A percentile compares a stretch with the other conserved stretches of the same genome.
phyloP scores from a whole-genome alignment of 2,329 filamentous ascomycete genomes.

The Metarhizium sp. region DNA sequence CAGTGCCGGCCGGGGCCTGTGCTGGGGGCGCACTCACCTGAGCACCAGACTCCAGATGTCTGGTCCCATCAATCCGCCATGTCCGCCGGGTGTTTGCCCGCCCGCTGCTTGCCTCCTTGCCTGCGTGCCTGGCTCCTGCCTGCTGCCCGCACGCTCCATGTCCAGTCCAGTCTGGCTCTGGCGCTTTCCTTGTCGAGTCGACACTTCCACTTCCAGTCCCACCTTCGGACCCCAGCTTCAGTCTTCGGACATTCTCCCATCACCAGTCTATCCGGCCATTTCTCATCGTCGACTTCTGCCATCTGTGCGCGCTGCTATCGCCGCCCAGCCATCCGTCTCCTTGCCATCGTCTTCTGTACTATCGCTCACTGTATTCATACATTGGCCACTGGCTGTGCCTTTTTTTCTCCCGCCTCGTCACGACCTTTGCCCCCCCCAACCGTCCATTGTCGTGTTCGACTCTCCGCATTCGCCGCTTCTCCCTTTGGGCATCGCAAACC shows the following conservation, averaged over 20 bases:
- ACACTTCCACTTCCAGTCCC: neutral
- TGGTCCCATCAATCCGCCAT: too few relatives aligned
- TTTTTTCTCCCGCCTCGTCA: neutral
- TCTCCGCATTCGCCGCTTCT: conserved; percentile 1
- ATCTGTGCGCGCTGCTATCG: conserved; percentile 3
- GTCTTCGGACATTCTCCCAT: conserved; percentile 3
- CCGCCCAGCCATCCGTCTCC: conserved; percentile 1
- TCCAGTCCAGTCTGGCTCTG: too few relatives aligned
- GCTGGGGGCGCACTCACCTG: too few relatives aligned
- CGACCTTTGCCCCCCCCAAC: neutral
- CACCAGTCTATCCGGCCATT: neutral
- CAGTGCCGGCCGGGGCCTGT: too few relatives aligned
- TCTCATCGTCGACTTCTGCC: conserved; percentile 3
- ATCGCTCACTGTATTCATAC: conserved; percentile 5
- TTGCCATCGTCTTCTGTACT: conserved; percentile 1
- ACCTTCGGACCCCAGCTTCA: neutral
- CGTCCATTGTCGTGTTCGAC: neutral
- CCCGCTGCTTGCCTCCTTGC: neutral
- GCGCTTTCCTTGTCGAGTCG: neutral
- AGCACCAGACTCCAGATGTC: too few relatives aligned
- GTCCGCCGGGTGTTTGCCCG: too few relatives aligned
- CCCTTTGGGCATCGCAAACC: neutral
- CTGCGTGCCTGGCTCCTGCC: neutral
- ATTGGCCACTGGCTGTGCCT: neutral
- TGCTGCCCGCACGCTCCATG: too few relatives aligned